These are phyloP conservation scores for Trichoderma asperellum DNA, from an alignment of 2,329 filamentous ascomycete species.

Conservation along the genomic window DNA sequence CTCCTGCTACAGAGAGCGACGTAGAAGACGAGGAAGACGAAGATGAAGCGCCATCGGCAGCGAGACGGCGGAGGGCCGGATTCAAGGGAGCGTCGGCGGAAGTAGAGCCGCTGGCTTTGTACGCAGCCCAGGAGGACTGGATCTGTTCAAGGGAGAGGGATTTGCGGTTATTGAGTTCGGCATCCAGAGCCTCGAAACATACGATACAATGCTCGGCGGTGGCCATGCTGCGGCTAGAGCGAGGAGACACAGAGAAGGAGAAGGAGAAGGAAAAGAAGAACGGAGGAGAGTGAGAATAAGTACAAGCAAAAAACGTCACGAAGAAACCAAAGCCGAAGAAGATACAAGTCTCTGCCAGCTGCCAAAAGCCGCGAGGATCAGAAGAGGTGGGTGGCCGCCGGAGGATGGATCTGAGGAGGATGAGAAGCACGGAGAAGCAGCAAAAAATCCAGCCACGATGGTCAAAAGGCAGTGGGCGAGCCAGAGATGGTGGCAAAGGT, in stretches of 20 bases:
- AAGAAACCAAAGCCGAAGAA: neutral
- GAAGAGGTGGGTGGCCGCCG: neutral
- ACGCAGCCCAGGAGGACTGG: conserved; percentile 64
- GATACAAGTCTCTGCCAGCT: neutral
- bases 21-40: conserved; percentile 47
- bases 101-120: conserved; percentile 32
- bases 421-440: neutral
- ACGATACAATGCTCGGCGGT: conserved; percentile 83
- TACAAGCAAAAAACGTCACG: conserved; percentile 9
- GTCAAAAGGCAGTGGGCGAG: neutral
- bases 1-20: conserved; percentile 44
- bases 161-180: conserved; percentile 71
- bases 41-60: conserved; percentile 39
- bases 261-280: neutral
- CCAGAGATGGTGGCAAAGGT: neutral
- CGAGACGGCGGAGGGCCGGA: conserved; percentile 50
- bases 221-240: conserved; percentile 64
- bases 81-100: conserved; percentile 35
- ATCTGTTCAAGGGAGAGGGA: conserved; percentile 70
- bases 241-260: conserved; percentile 10
- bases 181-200: conserved; percentile 86
- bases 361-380: neutral
- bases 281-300: neutral
- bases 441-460: conserved; percentile 1
- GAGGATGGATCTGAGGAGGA: neutral